phyloP scores from a whole-genome alignment of 768 basidiomycete species.

The Flagelloscypha sp. region DNA sequence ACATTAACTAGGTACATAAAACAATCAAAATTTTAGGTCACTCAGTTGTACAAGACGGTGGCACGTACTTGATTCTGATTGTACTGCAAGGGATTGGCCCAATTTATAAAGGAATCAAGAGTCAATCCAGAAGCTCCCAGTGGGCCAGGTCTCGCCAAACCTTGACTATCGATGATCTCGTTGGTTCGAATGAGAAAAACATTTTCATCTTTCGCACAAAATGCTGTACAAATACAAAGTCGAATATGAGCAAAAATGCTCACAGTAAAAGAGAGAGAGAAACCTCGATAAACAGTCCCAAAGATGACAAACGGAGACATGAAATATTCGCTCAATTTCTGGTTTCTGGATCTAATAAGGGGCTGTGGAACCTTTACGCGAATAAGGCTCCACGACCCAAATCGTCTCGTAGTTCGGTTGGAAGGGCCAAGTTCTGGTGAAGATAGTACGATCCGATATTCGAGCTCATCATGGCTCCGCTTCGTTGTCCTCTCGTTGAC shows the following conservation, averaged over 20 bases:
- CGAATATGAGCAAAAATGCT: no score
- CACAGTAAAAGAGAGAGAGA: no score
- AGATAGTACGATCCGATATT: constrained; percentile 37
- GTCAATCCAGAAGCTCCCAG: constrained; percentile 16
- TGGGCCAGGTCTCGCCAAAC: no score
- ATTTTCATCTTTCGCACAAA: constrained; percentile 50
- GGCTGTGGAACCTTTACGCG: constrained; percentile 36
- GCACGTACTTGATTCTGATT: constrained; percentile 44
- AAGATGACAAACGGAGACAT: constrained; percentile 44
- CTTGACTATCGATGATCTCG: constrained; percentile 26
- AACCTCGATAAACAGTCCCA: constrained; percentile 45
- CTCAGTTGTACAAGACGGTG: not conserved
- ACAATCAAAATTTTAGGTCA: not conserved
- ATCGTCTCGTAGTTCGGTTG: constrained; percentile 46
- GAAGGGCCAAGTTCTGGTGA: constrained; percentile 46
- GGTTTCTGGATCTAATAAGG: constrained; percentile 20
- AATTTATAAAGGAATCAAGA: constrained; percentile 41
- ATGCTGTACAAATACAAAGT: no score
- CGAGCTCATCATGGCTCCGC: constrained; percentile 5
- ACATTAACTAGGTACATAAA: constrained; percentile 38
- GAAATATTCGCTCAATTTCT: constrained; percentile 33
- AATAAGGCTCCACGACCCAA: constrained; percentile 55
- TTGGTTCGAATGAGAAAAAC: constrained; percentile 51
- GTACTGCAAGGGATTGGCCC: constrained; percentile 41
- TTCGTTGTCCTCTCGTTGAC: not conserved